Conservation (phyloP, 2,329 filamentous ascomycete genomes). For the Hypoxylon sp. region DNA sequence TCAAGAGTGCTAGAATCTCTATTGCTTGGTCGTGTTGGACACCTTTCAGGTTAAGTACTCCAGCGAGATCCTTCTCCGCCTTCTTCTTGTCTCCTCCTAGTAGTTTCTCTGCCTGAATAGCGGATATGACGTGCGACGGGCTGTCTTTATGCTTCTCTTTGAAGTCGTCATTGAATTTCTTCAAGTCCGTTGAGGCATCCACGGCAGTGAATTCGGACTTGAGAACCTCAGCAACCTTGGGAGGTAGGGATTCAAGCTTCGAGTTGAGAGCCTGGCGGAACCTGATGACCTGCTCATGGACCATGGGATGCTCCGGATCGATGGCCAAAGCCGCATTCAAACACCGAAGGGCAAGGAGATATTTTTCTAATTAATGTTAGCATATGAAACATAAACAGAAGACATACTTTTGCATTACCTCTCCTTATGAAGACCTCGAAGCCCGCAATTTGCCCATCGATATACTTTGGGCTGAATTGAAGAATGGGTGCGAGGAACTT, state of each 20-base stretch:
- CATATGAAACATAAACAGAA: not conserved
- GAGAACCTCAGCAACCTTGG: constrained; percentile 78
- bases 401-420: constrained; percentile 69
- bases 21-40: constrained; percentile 65
- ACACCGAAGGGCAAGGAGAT: constrained; percentile 87
- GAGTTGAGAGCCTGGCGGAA: constrained; percentile 75
- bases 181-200: constrained; percentile 70
- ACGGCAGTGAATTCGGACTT: constrained; percentile 76
- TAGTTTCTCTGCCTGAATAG: constrained; percentile 70
- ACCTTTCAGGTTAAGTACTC: constrained; percentile 64
- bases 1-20: constrained; percentile 60
- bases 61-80: constrained; percentile 72
- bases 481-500: constrained; percentile 88
- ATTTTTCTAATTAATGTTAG: constrained; percentile 75
- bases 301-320: constrained; percentile 76
- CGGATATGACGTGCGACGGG: constrained; percentile 73
- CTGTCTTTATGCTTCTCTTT: constrained; percentile 73
- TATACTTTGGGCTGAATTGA: constrained; percentile 83
- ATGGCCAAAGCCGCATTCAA: constrained; percentile 80
- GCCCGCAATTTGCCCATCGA: constrained; percentile 85
- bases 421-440: constrained; percentile 91
- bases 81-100: constrained; percentile 71
- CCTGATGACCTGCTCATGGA: constrained; percentile 81
- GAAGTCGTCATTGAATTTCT: constrained; percentile 77
- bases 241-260: constrained; percentile 71